Percentiles rank a stretch among this genome's conserved stretches.
Evolutionary conservation across 176 grass and related monocot species (phyloP).

Genomic region (Areca catechu): DNA sequence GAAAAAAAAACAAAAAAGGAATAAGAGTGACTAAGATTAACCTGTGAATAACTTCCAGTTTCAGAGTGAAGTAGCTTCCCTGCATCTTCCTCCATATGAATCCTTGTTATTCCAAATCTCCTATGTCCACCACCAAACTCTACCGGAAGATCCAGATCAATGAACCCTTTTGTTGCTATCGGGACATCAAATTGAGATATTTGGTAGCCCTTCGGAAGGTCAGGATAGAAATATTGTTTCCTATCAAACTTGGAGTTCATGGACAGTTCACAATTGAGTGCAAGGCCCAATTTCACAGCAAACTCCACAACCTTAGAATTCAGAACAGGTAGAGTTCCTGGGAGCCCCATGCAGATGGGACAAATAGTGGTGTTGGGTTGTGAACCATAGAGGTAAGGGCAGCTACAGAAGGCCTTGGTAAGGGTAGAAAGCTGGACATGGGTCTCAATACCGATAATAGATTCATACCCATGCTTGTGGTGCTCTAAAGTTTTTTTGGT

Average conservation of each 20-base stretch:
- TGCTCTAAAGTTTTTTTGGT: slow-evolving; percentile 36
- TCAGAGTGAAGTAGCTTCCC: slow-evolving; percentile 92
- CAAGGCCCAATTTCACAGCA: slow-evolving; percentile 70
- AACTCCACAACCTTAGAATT: slow-evolving; percentile 72
- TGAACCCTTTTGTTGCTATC: slow-evolving; percentile 55
- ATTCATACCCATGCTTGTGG: slow-evolving; percentile 61
- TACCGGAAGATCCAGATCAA: slow-evolving; percentile 78
- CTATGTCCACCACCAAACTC: slow-evolving; percentile 88
- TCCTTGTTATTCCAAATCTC: slow-evolving; percentile 79
- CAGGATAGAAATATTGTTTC: slow-evolving; percentile 95
- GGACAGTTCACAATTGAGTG: slow-evolving; percentile 67
- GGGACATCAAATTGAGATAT: slow-evolving; percentile 96
- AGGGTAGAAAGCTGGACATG: slow-evolving; percentile 70
- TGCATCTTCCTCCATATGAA: slow-evolving; percentile 99
- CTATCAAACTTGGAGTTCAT: slow-evolving; percentile 91
- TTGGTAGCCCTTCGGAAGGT: slow-evolving; percentile 94
- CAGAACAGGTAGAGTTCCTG: slow-evolving; percentile 64
- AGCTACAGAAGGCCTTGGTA: slow-evolving; percentile 84
- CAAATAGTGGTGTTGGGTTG: slow-evolving; percentile 74
- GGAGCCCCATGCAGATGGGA: slow-evolving; percentile 84
- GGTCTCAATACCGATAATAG: slow-evolving; percentile 86
- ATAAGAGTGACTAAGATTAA: slow-evolving; percentile 6
- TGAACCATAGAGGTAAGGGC: slow-evolving; percentile 63
- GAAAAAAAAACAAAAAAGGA: background rate
- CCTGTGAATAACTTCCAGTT: slow-evolving; percentile 68